phyloP scores from a whole-genome alignment of 169 alveolate species.

The Eimeria zaria region DNA sequence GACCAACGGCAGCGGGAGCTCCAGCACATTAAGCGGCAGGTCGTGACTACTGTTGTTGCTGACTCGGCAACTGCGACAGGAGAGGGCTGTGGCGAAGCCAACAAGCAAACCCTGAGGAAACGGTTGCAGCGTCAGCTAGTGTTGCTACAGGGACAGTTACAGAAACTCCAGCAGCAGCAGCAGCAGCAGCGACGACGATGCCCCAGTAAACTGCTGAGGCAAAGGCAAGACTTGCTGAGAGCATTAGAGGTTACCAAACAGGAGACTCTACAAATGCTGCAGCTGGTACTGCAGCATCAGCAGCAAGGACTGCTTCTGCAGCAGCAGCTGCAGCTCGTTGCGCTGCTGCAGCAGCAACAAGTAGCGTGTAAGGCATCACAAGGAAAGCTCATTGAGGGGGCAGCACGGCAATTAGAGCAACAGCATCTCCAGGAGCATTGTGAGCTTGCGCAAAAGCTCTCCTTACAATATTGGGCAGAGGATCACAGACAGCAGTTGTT shows the following conservation, averaged over 20 bases:
- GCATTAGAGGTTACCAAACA: neutral
- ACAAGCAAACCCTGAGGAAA: constrained; percentile 20
- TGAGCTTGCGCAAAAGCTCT: constrained; percentile 40
- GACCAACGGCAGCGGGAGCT: constrained; percentile 10
- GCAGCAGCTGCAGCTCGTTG: constrained; percentile 61
- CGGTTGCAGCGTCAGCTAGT: constrained; percentile 22
- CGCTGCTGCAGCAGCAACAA: constrained; percentile 54
- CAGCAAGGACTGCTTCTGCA: constrained; percentile 61
- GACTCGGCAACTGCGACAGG: constrained; percentile 13
- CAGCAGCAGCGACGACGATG: constrained; percentile 26
- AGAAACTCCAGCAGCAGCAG: neutral
- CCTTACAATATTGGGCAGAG: constrained; percentile 42
- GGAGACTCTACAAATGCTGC: neutral
- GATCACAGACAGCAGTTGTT: constrained; percentile 23
- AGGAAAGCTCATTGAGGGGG: neutral
- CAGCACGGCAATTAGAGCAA: constrained; percentile 27
- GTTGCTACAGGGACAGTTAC: neutral
- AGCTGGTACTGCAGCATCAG: constrained; percentile 32
- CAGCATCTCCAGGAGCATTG: constrained; percentile 43
- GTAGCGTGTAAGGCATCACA: neutral
- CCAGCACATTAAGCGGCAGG: neutral
- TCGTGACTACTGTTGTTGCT: neutral
- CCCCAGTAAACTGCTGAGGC: constrained; percentile 5
- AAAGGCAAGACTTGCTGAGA: constrained; percentile 1
- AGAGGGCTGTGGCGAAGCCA: neutral